Evolutionary conservation across 345 rosid genomes (phyloP).

Genomic region (Rhodomyrtus tomentosa): DNA sequence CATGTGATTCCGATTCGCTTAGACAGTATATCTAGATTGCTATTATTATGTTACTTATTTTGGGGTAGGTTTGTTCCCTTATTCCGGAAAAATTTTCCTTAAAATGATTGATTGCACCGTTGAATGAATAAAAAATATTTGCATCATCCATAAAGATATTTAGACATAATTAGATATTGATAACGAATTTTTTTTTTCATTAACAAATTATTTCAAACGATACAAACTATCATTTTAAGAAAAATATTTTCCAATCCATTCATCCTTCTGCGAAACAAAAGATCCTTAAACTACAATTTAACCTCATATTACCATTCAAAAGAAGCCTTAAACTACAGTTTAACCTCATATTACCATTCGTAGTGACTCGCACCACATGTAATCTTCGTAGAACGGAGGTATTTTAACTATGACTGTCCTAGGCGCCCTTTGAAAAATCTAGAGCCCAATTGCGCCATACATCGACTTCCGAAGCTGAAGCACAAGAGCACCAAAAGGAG

Average conservation of each 20-base stretch:
- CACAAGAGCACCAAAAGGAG: background rate
- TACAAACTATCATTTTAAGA: too few species aligned
- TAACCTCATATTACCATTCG: background rate
- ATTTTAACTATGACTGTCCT: background rate
- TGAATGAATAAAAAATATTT: too few species aligned
- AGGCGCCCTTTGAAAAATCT: background rate
- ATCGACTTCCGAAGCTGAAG: background rate
- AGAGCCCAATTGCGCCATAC: background rate
- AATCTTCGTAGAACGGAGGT: background rate
- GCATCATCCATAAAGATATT: background rate
- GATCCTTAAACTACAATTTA: background rate
- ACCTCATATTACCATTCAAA: background rate
- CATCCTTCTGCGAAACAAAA: background rate
- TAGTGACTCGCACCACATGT: background rate
- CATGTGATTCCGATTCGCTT: background rate
- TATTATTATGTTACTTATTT: too few species aligned
- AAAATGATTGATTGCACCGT: too few species aligned
- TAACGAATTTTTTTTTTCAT: too few species aligned
- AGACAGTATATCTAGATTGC: background rate
- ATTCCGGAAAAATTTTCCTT: too few species aligned
- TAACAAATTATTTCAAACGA: background rate
- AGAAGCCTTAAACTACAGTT: background rate
- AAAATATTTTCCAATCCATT: background rate
- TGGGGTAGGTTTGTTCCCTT: background rate
- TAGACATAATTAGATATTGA: accelerated